Evolutionary conservation across 164 flowering plant species (phyloP), one percentile per base, ranked within the genome.

Genomic region (Protea cynaroides): DNA sequence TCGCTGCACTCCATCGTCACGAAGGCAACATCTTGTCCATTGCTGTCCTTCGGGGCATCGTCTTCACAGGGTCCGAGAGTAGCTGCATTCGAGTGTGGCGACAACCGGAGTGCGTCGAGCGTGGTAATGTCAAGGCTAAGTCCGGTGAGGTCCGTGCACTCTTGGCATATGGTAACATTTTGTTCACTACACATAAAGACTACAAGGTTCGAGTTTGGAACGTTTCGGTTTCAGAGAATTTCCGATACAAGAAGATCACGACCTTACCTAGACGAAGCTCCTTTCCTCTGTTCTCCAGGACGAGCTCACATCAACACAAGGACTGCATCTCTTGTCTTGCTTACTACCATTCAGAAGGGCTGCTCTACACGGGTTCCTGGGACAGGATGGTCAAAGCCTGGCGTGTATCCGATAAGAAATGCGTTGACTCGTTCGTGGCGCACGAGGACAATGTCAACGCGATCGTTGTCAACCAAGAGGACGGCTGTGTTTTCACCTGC

Each of bases 251-350:
- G 25, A 77, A 79, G 22, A 6, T 71, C 17, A 7, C 66, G 7
- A 67, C 76, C 29, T 13, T 76, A 4, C 80, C 83, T 2, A 57
- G 25, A 49, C 62, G 46, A 65, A 65, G 54, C 67, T 40, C 76
- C 8, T 64, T 70, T n/a, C 58, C 24, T 14, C n/a, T 54, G 24
- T 63, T 75, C n/a, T 61, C 75, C 10, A 72, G 59, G 37, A 44
- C 57, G 7, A 72, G 24, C 17, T n/a, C 60, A 4, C 66, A 61
- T 4, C 66, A 70, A 10, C 85, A 78, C 70, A 73, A 70, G 44
- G 84, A 81, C 56, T 53, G 38, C 24, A 62, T 83, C 38, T 75
- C 86, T 0, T 84, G 89, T 76, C 61, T 82, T 63, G 83, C 83
- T n/a, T 80, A 76, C 59, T 47, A 82, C 75, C 78, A 71, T 13